Evolutionary conservation across 148 eudicot genomes (phyloP), one percentile per base, ranked within the genome.

Genomic region (Pharnaceum exiguum): DNA sequence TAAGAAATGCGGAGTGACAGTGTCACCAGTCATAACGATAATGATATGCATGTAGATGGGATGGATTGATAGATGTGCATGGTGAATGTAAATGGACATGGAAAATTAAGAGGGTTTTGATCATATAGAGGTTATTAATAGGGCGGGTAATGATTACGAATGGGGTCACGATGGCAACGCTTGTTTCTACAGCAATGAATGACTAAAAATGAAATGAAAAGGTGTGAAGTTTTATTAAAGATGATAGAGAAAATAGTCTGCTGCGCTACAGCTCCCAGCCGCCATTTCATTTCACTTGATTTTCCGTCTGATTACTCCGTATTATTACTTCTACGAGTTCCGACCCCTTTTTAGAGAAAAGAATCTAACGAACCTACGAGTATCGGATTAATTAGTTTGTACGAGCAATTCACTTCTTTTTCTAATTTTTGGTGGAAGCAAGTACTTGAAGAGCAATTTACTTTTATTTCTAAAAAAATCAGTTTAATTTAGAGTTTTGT

Each of bases 241-340:
- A 37, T 13, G 53, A 23, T 49, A 70, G 68, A 43, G 40, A 51
- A 24, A 46, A 19, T 5, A n/a, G 5, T 55, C n/a, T 10, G 42
- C 23, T 11, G 16, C 18, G 37, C 44, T 18, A 64, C 51, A 64
- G 69, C 74, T 71, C 70, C 62, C 60, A 79, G 80, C 88, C 88
- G 88, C 80, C 88, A 74, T 73, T 75, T 75, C 60, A 49, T 62
- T 57, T 46, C 6, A 30, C 17, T 60, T 67, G 64, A 32, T 44
- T 54, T 43, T 30, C 2, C 32, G 18, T 28, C 24, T 17, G 4
- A 5, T 18, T 12, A 11, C 50, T 13, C 36, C 47, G 59, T 42
- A 71, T 71, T 49, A 67, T 71, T 66, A 61, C 42, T 32, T 30
- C 62, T 23, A 59, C n/a, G n/a, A n/a, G n/a, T n/a, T n/a, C n/a